Base-by-base conservation (phyloP, 179 eudicot genomes). In the Heliamphora pulchella region DNA sequence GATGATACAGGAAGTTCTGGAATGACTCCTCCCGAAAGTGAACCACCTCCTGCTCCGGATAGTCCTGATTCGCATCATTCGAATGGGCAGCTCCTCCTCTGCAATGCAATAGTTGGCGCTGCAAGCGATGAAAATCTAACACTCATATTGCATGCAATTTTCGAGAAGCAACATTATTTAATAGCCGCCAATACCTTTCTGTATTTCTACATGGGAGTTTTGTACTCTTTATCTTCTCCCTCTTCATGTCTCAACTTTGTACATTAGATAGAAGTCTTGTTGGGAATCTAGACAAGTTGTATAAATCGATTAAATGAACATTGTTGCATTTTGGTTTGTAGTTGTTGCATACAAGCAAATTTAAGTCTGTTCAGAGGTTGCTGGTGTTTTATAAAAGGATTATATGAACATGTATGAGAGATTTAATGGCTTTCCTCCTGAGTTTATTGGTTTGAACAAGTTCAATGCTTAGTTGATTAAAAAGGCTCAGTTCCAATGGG, bases 1-100 rank as follows among this genome's bases (percentile, higher is more conserved):
- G 90, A 83, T 50, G 82, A 83, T 65, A 46, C 10, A 47, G 80
- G 80, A 54, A 89, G 88, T 80, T 68, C 86, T 18, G 87, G 79
- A 58, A 81, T 69, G 39, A 70, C 86, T 72, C 78, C 88, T 6
- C 82, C 87, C 5, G 83, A 83, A 70, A 31, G 31, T 31, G 31
- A 31, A 31, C 31, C 31, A 31, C 31, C 31, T 0, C 80, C 80
- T 22, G 39, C 63, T 79, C 85, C 83, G 1, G 88, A 82, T 69
- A 74, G 78, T 74, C 44, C 83, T 3, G 75, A 50, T 78, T 81
- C 83, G 51, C 78, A 82, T 51, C 78, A 51, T 82, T 72, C 77
- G 8, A 86, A 78, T 50, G 71, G 81, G 68, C 86, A 76, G 80
- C 78, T 18, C 43, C 74, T 18, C 43, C 74, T 80, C 7, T 66